These are phyloP conservation scores for Vitis vinifera DNA, from an alignment of 164 flowering plant species.

Conservation along the genomic window ASM3070453v1 NC_081811.1:7976001-7976500, in stretches of 20 bases:
- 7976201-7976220: conserved; percentile 76
- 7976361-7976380: conserved; percentile 66
- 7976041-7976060: not conserved
- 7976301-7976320: not conserved
- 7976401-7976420: conserved; percentile 84
- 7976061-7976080: conserved; percentile 6
- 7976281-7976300: not conserved
- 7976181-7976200: conserved; percentile 82
- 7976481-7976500: conserved; percentile 83
- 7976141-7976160: conserved; percentile 67
- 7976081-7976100: not conserved
- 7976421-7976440: conserved; percentile 93
- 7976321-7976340: conserved; percentile 59
- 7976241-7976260: conserved; percentile 45
- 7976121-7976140: conserved; percentile 99
- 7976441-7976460: conserved; percentile 96
- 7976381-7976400: conserved; percentile 96
- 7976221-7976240: conserved; percentile 82
- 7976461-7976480: conserved; percentile 77
- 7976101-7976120: conserved; percentile 91
- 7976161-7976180: conserved; percentile 91
- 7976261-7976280: not conserved
- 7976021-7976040: not conserved
- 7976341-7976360: conserved; percentile 89
- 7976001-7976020: not conserved